phyloP scores from a whole-genome alignment of 257 asterid genomes.

The Coffea eugenioides region DNA sequence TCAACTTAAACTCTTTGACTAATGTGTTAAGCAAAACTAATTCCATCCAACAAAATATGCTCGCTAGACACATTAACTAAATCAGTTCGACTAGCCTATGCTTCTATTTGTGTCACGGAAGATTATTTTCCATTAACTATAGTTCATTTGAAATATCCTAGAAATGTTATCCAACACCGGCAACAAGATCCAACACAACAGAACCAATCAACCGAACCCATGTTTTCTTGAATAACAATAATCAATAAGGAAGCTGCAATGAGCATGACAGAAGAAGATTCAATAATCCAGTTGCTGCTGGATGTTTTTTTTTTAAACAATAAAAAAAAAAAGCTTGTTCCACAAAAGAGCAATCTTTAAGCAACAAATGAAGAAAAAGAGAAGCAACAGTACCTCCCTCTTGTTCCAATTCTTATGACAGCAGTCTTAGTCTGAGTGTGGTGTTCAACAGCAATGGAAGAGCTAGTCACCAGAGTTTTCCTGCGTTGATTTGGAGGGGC shows the following conservation, averaged over 20 bases:
- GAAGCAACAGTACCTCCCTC: constrained; percentile 69
- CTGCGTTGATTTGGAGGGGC: constrained; percentile 23
- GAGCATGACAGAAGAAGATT: not conserved
- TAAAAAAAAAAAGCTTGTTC: not conserved
- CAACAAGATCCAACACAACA: not conserved
- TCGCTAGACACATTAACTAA: not conserved
- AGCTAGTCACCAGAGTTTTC: constrained; percentile 34
- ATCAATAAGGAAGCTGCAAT: not conserved
- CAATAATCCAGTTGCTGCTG: not conserved
- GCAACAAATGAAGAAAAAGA: not conserved
- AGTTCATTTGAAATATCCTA: not conserved
- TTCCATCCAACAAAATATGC: too few relatives aligned
- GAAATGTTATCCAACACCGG: not conserved
- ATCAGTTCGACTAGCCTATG: not conserved
- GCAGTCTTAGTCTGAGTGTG: constrained; percentile 59
- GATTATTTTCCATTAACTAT: too few relatives aligned
- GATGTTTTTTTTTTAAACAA: not conserved
- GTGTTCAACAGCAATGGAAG: constrained; percentile 68
- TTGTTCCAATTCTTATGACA: constrained; percentile 80
- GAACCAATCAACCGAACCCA: not conserved
- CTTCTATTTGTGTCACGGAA: not conserved
- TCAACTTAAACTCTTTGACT: too few relatives aligned
- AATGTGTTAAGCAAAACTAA: too few relatives aligned
- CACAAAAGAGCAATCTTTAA: not conserved
- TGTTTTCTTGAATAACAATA: not conserved